A percentile compares a stretch with the other conserved stretches of the same genome.
These are phyloP conservation scores for Kandelia obovata DNA, from an alignment of 345 rosid genomes.

Conservation along the genomic window DNA sequence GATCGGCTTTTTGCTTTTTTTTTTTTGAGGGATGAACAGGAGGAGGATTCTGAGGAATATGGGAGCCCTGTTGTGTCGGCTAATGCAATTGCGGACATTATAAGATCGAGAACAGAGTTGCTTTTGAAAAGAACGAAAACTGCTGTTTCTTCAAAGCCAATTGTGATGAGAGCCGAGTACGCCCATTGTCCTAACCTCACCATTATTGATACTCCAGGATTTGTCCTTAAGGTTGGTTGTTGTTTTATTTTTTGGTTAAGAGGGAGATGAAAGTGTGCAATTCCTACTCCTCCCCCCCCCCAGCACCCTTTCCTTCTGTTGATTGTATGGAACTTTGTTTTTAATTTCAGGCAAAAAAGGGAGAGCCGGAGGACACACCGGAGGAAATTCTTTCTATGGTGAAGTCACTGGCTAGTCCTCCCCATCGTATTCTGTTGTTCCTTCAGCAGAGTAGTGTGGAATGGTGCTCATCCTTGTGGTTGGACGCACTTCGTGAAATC, in stretches of 20 bases:
- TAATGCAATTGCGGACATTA: constrained; percentile 68
- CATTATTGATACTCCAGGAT: constrained; percentile 94
- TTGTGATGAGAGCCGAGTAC: constrained; percentile 96
- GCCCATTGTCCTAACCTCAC: constrained; percentile 97
- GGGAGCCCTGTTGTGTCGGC: constrained; percentile 71
- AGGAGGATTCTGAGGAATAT: constrained; percentile 91
- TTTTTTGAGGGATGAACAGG: constrained; percentile 30
- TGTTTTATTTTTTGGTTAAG: neutral
- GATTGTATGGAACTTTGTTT: neutral
- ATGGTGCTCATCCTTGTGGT: constrained; percentile 97
- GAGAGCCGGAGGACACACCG: constrained; percentile 94
- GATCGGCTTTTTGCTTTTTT: too few species aligned
- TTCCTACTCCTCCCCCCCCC: too few species aligned
- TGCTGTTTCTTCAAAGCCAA: constrained; percentile 89
- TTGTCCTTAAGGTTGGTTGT: constrained; percentile 74
- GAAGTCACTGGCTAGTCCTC: constrained; percentile 87
- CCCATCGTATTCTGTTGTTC: constrained; percentile 83
- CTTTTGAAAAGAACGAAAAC: constrained; percentile 66
- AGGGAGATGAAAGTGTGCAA: neutral
- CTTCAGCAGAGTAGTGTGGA: constrained; percentile 98
- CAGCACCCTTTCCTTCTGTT: neutral
- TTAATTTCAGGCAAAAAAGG: constrained; percentile 72
- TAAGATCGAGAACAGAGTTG: constrained; percentile 70
- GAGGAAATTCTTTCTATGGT: constrained; percentile 94
- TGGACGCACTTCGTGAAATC: constrained; percentile 84